These are phyloP conservation scores for Exophiala sp. DNA, from an alignment of 2,329 filamentous ascomycete genomes.

Conservation along the genomic window DNA sequence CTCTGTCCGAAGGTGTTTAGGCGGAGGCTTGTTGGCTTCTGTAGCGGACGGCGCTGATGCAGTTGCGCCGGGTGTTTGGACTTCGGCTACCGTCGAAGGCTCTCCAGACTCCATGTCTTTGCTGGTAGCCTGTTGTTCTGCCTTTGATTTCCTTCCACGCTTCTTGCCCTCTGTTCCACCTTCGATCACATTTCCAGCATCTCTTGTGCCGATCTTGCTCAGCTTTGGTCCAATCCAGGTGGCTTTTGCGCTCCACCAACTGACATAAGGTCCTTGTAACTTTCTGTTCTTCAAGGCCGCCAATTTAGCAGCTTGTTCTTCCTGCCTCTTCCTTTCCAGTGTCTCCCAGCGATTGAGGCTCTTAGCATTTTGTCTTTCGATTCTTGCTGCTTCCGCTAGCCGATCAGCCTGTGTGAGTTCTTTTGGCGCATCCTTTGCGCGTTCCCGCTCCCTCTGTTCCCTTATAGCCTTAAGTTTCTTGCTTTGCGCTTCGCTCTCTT, in stretches of 20 bases:
- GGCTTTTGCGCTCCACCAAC: conserved; percentile 89
- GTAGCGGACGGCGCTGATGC: background rate
- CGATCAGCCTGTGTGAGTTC: conserved; percentile 84
- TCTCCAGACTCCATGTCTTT: conserved; percentile 3
- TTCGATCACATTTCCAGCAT: conserved; percentile 12
- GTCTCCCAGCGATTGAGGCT: conserved; percentile 92
- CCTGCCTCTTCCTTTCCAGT: conserved; percentile 82
- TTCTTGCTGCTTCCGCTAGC: conserved; percentile 73
- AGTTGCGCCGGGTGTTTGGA: background rate
- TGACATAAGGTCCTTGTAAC: conserved; percentile 82
- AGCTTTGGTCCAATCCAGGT: conserved; percentile 71
- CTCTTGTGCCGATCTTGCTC: conserved; percentile 18
- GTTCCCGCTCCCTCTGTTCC: conserved; percentile 58
- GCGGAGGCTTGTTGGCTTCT: background rate
- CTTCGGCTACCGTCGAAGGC: background rate
- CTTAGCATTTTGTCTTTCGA: conserved; percentile 83
- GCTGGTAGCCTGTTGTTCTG: conserved; percentile 21
- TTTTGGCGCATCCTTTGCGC: conserved; percentile 72
- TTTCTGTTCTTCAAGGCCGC: conserved; percentile 84
- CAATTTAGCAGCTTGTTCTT: conserved; percentile 75
- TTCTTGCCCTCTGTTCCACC: conserved; percentile 23
- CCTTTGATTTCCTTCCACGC: conserved; percentile 27
- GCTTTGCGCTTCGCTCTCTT: conserved; percentile 48
- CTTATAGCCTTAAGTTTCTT: conserved; percentile 52
- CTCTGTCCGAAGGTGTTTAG: background rate